Evolutionary conservation across 257 asterid genomes (phyloP).

Genomic region (Fraxinus quadrangulata): DNA sequence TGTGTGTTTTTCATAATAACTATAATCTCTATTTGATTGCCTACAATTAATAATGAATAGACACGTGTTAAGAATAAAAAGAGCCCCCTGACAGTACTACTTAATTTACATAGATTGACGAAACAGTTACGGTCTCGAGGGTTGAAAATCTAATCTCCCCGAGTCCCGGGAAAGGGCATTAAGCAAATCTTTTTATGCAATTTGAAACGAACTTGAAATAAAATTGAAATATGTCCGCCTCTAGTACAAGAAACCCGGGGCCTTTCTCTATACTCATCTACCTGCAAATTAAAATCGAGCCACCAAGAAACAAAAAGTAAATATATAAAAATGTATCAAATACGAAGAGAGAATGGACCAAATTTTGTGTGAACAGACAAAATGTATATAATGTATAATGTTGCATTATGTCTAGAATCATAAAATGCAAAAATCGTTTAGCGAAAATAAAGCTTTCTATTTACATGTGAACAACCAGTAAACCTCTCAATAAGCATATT

Average conservation of each 20-base stretch:
- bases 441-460: conserved; percentile 44
- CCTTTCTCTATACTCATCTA: background rate
- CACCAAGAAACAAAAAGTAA: background rate
- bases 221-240: background rate
- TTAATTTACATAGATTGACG: background rate
- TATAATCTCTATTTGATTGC: too few species aligned
- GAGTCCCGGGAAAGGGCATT: background rate
- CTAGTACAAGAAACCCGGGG: background rate
- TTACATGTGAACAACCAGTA: conserved; percentile 43
- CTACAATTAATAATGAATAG: too few species aligned
- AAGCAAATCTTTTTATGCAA: background rate
- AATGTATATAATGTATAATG: background rate
- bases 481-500: conserved; percentile 29
- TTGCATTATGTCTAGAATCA: background rate
- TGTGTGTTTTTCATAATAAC: background rate
- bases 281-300: background rate
- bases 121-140: too few species aligned
- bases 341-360: background rate
- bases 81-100: too few species aligned
- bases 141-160: too few species aligned
- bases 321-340: background rate
- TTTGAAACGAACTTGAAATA: background rate
- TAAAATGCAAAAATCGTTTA: conserved; percentile 23
- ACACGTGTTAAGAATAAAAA: too few species aligned
- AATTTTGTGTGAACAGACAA: background rate